Base-by-base conservation (phyloP, 1,284 basidiomycete genomes). In the Cryptococcus sp. region DNA sequence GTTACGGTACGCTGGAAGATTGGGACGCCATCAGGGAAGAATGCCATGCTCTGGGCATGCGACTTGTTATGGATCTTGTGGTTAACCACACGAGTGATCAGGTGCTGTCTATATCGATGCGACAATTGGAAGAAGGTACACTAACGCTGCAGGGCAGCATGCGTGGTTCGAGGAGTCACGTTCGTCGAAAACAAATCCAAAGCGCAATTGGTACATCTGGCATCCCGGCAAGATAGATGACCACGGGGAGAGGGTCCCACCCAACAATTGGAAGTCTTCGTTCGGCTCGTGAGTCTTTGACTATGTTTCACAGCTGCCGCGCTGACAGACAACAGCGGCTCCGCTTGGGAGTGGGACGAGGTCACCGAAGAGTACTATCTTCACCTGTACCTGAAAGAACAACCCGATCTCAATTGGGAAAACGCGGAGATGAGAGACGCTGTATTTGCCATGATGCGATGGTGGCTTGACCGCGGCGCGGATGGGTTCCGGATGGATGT, bases 161-260 rank as follows among this genome's bases (percentile, higher is more conserved):
- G 57, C 59, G 16, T 80, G 79, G 79, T 80, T 80, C 69, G 56
- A 74, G 29, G 73, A 77, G 45, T 69, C 73, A 19, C 60, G 73
- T 17, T 64, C 61, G 8, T 71, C 68, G 25, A 66, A 68, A 52
- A 51, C 62, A 34, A 72, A 62, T 57, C 64, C 73, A 15, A 78
- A 79, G 64, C 64, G 74, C 7, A 72, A 79, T 60, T 80, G 74
- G 73, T 78, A 75, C 64, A 76, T 64, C 63, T 77, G 76, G 75
- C 62, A 68, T n/a, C 49, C 59, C 38, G 66, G 68, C 39, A 75
- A 68, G 50, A 65, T 66, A 51, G 69, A 70, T 39, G 65, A 61
- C 15, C 57, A 72, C 19, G 65, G 68, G 17, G 49, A 59, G 45
- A 50, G 62, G 3, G 52, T 60, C 2, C 64, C 64, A 7, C 78